Conservation (phyloP, 257 asterid species). For the Solanum okadae region DNA sequence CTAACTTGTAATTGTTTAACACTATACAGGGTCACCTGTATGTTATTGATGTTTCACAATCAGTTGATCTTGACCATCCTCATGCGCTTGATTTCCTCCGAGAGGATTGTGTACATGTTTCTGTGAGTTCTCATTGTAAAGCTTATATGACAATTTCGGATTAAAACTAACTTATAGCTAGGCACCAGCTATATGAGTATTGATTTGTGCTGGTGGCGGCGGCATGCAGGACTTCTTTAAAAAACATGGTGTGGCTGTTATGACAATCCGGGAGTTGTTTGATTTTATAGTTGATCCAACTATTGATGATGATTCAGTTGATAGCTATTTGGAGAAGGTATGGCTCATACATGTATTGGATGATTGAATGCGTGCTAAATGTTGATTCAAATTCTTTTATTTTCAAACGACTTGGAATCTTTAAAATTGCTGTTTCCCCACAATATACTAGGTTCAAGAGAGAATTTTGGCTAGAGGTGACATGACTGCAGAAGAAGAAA, state of each 20-base stretch:
- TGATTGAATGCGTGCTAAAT: not conserved
- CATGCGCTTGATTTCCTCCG: constrained; percentile 84
- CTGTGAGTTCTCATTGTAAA: constrained; percentile 34
- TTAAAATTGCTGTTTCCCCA: not conserved
- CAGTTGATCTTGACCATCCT: constrained; percentile 99
- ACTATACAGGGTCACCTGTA: constrained; percentile 72
- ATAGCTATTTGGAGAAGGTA: constrained; percentile 88
- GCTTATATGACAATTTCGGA: not conserved
- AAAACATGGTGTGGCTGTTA: constrained; percentile 84
- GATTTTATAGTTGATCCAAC: constrained; percentile 88
- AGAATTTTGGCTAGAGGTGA: constrained; percentile 82
- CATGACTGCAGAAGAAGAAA: constrained; percentile 79
- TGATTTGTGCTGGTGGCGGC: not conserved
- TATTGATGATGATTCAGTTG: constrained; percentile 69
- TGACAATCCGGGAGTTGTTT: constrained; percentile 80
- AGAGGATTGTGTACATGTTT: constrained; percentile 83
- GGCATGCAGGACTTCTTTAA: constrained; percentile 72
- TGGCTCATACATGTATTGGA: not conserved
- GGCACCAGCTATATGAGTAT: not conserved
- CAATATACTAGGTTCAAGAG: constrained; percentile 49
- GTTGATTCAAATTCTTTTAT: not conserved
- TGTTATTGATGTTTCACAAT: constrained; percentile 88
- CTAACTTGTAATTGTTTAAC: not conserved
- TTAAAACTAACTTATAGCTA: not conserved
- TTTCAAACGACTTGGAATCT: not conserved